phyloP scores from a whole-genome alignment of 306 rosid species.

The Cercis canadensis region DNA sequence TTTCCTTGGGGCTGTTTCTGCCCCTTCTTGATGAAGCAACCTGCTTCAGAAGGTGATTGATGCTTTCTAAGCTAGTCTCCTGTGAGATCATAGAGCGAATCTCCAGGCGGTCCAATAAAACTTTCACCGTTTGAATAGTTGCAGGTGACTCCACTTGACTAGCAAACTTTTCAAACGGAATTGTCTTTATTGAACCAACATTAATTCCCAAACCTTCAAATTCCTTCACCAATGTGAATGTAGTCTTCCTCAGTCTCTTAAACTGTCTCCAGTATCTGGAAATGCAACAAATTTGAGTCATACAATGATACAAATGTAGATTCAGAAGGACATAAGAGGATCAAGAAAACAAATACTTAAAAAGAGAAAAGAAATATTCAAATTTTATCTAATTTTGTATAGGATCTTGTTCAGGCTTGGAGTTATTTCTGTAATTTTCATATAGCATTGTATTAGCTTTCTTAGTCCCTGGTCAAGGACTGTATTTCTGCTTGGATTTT shows the following conservation, averaged over 20 bases:
- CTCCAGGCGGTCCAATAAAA: slow-evolving; percentile 57
- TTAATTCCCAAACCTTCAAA: slow-evolving; percentile 48
- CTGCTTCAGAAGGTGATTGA: slow-evolving; percentile 60
- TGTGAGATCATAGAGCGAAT: slow-evolving; percentile 43
- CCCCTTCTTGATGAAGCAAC: slow-evolving; percentile 52
- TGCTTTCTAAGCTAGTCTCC: slow-evolving; percentile 48
- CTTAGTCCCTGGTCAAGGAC: too few species aligned
- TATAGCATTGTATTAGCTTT: too few species aligned
- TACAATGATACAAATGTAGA: neutral
- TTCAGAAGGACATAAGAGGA: too few species aligned
- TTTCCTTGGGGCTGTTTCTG: neutral
- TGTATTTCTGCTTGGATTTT: too few species aligned
- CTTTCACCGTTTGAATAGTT: slow-evolving; percentile 51
- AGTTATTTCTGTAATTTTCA: too few species aligned
- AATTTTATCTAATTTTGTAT: too few species aligned
- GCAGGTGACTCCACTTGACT: slow-evolving; percentile 50
- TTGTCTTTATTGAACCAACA: slow-evolving; percentile 43
- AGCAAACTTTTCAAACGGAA: slow-evolving; percentile 67
- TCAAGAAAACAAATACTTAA: too few species aligned
- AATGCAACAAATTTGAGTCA: neutral
- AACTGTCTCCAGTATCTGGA: slow-evolving; percentile 64
- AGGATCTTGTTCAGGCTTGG: too few species aligned
- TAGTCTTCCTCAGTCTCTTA: slow-evolving; percentile 42
- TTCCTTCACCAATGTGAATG: slow-evolving; percentile 47
- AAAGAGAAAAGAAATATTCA: too few species aligned